These are phyloP conservation scores for Pichia occidentalis DNA, from an alignment of 805 yeast genomes.

Conservation along the genomic window DNA sequence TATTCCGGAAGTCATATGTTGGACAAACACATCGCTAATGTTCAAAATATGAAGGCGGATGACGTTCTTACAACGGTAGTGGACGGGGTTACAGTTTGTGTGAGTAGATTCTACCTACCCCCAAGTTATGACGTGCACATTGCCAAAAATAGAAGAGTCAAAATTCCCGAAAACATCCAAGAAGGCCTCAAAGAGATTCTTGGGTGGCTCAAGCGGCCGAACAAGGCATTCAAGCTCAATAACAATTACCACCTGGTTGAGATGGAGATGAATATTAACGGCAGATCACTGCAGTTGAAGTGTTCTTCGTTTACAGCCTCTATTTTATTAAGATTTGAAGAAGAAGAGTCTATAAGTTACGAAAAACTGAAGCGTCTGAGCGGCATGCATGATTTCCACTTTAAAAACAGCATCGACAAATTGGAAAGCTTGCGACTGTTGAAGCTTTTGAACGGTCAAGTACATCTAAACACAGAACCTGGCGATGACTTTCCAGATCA, in stretches of 20 bases:
- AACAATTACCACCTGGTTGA: slow-evolving; percentile 1
- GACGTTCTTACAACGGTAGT: not conserved
- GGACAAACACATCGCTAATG: not conserved
- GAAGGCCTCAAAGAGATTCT: not conserved
- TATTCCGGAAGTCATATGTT: not conserved
- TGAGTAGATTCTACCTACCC: not conserved
- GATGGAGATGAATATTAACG: not conserved
- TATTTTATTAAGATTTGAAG: slow-evolving; percentile 34
- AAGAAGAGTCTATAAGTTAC: slow-evolving; percentile 19
- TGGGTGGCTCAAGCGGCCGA: not conserved
- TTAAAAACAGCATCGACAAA: slow-evolving; percentile 14
- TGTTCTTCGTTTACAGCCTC: slow-evolving; percentile 41
- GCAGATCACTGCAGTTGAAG: not conserved
- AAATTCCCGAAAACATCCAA: not conserved
- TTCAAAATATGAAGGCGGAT: not conserved
- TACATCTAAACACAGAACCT: too few relatives aligned
- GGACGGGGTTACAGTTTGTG: not conserved
- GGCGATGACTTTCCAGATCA: too few relatives aligned
- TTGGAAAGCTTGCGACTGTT: too few relatives aligned
- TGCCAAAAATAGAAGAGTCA: not conserved
- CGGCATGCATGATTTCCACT: slow-evolving; percentile 22
- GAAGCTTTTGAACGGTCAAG: too few relatives aligned
- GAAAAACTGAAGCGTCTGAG: slow-evolving; percentile 24
- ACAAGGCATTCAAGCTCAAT: not conserved
- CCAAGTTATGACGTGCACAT: not conserved